These are phyloP conservation scores for Scenedesmus sp. DNA, from an alignment of 163 green algal genomes.

Conservation along the genomic window DNA sequence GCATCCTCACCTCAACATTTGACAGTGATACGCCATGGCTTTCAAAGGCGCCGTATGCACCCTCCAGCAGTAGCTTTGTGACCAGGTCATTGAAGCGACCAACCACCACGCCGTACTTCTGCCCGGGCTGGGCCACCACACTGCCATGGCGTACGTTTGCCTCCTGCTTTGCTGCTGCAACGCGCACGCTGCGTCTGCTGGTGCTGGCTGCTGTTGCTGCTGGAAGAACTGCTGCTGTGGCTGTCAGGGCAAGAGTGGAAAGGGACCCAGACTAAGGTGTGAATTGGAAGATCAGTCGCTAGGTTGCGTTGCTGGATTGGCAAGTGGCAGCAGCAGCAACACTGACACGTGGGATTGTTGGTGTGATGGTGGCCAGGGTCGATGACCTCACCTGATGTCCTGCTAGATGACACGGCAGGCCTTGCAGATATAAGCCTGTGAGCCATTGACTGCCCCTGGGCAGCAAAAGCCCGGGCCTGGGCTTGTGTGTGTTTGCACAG, in stretches of 20 bases:
- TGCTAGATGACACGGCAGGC: background rate
- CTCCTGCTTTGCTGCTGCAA: constrained; percentile 15
- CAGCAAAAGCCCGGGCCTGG: background rate
- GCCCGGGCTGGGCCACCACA: constrained; percentile 54
- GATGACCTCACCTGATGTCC: background rate
- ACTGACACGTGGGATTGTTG: background rate
- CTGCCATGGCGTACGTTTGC: constrained; percentile 48
- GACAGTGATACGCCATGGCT: constrained; percentile 77
- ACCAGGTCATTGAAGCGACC: constrained; percentile 97
- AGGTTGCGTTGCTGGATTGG: background rate
- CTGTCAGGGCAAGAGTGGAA: background rate
- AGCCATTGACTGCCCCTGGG: background rate
- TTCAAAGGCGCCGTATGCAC: constrained; percentile 83
- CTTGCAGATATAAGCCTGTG: background rate
- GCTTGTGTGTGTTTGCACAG: constrained; percentile 27
- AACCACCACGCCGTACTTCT: constrained; percentile 86
- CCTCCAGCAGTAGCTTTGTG: constrained; percentile 92
- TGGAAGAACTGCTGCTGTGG: background rate
- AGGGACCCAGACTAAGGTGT: background rate
- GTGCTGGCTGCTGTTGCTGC: background rate
- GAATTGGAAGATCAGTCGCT: background rate
- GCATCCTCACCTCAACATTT: constrained; percentile 79
- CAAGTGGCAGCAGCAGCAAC: constrained; percentile 19
- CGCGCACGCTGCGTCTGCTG: constrained; percentile 11
- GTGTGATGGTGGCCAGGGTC: background rate